phyloP scores from a whole-genome alignment of 352 stramenopile genomes.

The Phytophthora palmivora region DNA sequence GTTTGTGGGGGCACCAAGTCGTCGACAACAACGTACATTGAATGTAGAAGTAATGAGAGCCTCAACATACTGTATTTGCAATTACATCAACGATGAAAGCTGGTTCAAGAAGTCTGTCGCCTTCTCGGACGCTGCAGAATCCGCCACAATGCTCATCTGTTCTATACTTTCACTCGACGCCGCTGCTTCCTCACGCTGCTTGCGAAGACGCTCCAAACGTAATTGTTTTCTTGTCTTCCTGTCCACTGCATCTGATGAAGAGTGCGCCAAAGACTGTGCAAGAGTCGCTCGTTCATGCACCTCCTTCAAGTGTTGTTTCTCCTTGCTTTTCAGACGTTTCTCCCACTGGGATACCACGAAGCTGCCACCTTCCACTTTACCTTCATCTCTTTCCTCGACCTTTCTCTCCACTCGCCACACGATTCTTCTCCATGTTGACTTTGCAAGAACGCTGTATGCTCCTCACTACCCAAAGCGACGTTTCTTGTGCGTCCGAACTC shows the following conservation, averaged over 20 bases:
- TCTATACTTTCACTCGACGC: neutral
- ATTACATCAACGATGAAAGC: constrained; percentile 52
- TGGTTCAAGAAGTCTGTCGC: constrained; percentile 71
- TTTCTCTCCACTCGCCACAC: neutral
- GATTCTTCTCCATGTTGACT: constrained; percentile 14
- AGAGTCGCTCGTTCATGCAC: constrained; percentile 61
- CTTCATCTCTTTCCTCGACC: constrained; percentile 8
- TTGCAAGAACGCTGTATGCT: constrained; percentile 36
- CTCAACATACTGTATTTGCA: constrained; percentile 12
- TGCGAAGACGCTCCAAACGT: constrained; percentile 65
- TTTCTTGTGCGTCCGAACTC: constrained; percentile 58
- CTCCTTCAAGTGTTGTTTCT: constrained; percentile 74
- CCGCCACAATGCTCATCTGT: constrained; percentile 12
- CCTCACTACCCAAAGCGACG: constrained; percentile 48
- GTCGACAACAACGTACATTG: too few relatives aligned
- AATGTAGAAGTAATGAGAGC: neutral
- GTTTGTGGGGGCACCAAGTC: neutral
- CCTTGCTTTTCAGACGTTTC: constrained; percentile 61
- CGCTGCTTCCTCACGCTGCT: constrained; percentile 36
- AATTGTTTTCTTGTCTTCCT: constrained; percentile 69
- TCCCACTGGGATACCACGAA: constrained; percentile 89
- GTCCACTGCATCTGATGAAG: constrained; percentile 25
- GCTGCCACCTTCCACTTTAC: constrained; percentile 35
- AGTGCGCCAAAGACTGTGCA: constrained; percentile 46
- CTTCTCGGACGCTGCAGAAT: constrained; percentile 50